phyloP scores from a whole-genome alignment of 2,329 filamentous ascomycete genomes.

The Graphium sp. region DNA sequence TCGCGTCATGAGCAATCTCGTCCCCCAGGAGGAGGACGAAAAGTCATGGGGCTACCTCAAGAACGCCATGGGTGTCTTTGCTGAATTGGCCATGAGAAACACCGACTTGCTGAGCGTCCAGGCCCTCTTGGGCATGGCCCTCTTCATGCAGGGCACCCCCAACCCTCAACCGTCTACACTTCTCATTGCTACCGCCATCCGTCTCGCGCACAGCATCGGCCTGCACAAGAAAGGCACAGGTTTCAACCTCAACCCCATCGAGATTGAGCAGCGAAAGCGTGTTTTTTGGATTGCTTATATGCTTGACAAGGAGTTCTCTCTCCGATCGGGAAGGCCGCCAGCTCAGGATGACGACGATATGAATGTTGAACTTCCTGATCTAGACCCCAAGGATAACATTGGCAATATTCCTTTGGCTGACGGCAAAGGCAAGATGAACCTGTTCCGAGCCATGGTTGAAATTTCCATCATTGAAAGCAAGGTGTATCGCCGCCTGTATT shows the following conservation, averaged over 20 bases:
- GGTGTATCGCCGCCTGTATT: conserved; percentile 87
- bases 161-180: conserved; percentile 93
- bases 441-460: conserved; percentile 85
- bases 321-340: conserved; percentile 41
- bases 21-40: conserved; percentile 78
- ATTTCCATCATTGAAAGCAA: conserved; percentile 85
- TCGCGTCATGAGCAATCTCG: conserved; percentile 87
- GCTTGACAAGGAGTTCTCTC: conserved; percentile 45
- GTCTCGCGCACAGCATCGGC: conserved; percentile 84
- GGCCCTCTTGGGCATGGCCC: conserved; percentile 77
- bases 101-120: conserved; percentile 92
- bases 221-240: conserved; percentile 85
- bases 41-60: conserved; percentile 94
- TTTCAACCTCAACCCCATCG: conserved; percentile 84
- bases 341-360: conserved; percentile 56
- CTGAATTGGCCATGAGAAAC: conserved; percentile 88
- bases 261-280: conserved; percentile 70
- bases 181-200: conserved; percentile 76
- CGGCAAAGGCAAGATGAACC: conserved; percentile 81
- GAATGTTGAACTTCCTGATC: conserved; percentile 90
- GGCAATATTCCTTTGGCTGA: conserved; percentile 85
- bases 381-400: conserved; percentile 79
- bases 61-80: conserved; percentile 86
- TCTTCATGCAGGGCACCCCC: conserved; percentile 91
- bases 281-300: conserved; percentile 53